A percentile compares a stretch with the other conserved stretches of the same genome.
Evolutionary conservation across 176 grass and related monocot genomes (phyloP).

Genomic region (Musa beccarii): DNA sequence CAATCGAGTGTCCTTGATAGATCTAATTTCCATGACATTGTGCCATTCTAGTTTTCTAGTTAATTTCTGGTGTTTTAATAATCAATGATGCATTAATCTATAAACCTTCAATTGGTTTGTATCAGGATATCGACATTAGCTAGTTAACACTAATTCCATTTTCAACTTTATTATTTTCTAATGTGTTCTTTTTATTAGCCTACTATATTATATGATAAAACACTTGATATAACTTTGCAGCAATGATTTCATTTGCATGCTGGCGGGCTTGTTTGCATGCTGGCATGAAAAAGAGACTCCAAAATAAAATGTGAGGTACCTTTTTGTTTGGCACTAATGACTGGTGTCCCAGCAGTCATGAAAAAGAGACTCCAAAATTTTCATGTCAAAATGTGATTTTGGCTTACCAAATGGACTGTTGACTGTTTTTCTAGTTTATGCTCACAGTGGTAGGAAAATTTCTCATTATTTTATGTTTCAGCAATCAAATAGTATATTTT

Average conservation of each 20-base stretch:
- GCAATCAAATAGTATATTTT: too few relatives aligned
- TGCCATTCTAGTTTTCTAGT: neutral
- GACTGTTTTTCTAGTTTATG: too few relatives aligned
- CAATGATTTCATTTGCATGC: slow-evolving; percentile 71
- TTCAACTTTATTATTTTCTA: slow-evolving; percentile 11
- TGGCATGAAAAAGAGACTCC: slow-evolving; percentile 31
- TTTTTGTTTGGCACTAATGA: too few relatives aligned
- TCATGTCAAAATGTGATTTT: too few relatives aligned
- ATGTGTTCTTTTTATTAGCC: slow-evolving; percentile 12
- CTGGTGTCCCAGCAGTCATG: too few relatives aligned
- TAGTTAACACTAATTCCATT: neutral
- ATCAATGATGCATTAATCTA: neutral
- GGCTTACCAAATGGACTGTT: too few relatives aligned
- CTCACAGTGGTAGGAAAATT: too few relatives aligned
- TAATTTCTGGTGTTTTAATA: neutral
- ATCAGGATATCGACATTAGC: neutral
- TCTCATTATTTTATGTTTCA: too few relatives aligned
- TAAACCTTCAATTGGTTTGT: neutral
- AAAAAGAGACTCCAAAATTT: too few relatives aligned
- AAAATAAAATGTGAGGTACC: slow-evolving; percentile 70
- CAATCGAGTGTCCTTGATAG: neutral
- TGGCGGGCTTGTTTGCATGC: slow-evolving; percentile 86
- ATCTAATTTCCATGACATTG: neutral
- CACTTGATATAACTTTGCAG: slow-evolving; percentile 32
- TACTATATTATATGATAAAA: slow-evolving; percentile 21